Base-by-base conservation (phyloP, 495 filamentous ascomycete genomes). In the Massariosphaeria phaeospora region DNA sequence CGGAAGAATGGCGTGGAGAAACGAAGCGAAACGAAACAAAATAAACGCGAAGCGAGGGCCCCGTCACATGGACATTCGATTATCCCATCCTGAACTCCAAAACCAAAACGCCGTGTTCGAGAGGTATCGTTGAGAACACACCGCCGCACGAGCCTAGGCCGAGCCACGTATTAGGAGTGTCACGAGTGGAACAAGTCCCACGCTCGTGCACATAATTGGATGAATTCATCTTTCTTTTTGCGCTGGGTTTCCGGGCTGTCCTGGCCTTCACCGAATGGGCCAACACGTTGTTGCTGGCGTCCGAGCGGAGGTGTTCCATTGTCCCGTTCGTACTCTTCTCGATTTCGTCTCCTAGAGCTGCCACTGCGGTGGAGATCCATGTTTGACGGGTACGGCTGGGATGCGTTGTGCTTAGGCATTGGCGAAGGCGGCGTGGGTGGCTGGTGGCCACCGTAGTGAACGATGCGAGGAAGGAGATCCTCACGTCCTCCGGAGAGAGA, bases 141-240 rank as follows among this genome's bases (percentile, higher is more conserved):
- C 31, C 34, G 43, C 36, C 42, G 33, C 12, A 48, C 20, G 43
- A 36, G 8, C 5, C 12, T 40, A 40, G 17, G 38, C 38, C 38
- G 33, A 40, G 11, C 26, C 25, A 36, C 45, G 25, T 25, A 29
- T 12, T 30, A 7, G 46, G 24, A 36, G 27, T 44, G 47, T 84
- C 74, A 98, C 43, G 90, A 96, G 74, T 97, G 93, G 68, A 98
- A 94, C 46, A 98, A 66, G 73, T 98, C 93, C 93, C 93, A 98
- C 21, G 91, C 91, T 63, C 88, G 76, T 44, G 85, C 81, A 65
- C 93, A 98, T 35, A 97, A 71, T 40, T 77, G 73, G 58, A 98
- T 70, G 66, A 98, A 98, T 65, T 98, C 91, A 39, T 95, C 91
- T 69, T 91, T 89, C 82, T 98, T 98, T 68, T 80, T 83, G 51